phyloP scores from a whole-genome alignment of 169 alveolate genomes.

The Plasmodium adleri region DNA sequence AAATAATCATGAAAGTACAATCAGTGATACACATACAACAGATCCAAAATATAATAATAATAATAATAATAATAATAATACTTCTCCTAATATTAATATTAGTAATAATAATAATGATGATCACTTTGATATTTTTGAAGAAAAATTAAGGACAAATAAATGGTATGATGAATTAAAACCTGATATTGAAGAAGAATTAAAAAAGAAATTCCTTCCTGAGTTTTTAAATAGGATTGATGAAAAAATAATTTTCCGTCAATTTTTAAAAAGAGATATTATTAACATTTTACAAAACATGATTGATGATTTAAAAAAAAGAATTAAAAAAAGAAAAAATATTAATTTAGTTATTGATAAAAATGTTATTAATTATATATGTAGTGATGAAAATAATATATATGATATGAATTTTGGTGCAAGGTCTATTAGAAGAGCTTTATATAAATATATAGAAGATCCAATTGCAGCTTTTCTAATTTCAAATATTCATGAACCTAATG shows the following conservation, averaged over 20 bases:
- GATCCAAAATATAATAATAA: too few species aligned
- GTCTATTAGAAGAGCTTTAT: constrained; percentile 68
- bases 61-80: neutral
- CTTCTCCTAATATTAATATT: neutral
- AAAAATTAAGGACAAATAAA: constrained; percentile 50
- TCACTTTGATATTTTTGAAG: constrained; percentile 40
- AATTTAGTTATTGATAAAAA: constrained; percentile 48
- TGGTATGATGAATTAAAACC: constrained; percentile 77
- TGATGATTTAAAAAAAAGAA: constrained; percentile 71
- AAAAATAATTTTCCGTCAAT: constrained; percentile 81
- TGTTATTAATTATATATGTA: constrained; percentile 48
- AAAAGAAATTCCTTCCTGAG: constrained; percentile 83
- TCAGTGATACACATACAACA: neutral
- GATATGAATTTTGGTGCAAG: constrained; percentile 77
- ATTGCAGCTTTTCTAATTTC: constrained; percentile 64
- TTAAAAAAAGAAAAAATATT: constrained; percentile 72
- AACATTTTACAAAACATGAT: constrained; percentile 80
- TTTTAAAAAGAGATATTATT: constrained; percentile 80
- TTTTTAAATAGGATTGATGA: constrained; percentile 86
- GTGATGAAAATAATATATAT: constrained; percentile 68
- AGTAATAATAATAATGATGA: neutral
- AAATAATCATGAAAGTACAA: constrained; percentile 5
- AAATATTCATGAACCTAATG: constrained; percentile 61
- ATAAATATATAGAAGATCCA: constrained; percentile 68
- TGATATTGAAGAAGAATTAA: constrained; percentile 77